Percentiles rank a stretch among this genome's conserved stretches.
These are phyloP conservation scores for Zygosaccharomyces siamensis DNA, from an alignment of 805 yeast genomes.

Conservation along the genomic window DNA sequence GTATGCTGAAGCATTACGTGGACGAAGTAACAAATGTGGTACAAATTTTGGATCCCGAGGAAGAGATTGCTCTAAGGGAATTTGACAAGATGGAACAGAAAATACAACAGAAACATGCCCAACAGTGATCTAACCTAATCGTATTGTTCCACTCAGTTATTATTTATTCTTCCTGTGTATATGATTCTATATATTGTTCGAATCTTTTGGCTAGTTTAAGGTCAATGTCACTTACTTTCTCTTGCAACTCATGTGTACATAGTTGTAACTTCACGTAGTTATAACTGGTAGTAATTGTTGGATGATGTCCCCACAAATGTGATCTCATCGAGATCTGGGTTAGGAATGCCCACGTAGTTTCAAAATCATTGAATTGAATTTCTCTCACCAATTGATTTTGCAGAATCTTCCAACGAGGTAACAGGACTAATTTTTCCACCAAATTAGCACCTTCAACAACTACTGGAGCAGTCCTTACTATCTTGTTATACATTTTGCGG, in stretches of 20 bases:
- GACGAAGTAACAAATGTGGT: conserved; percentile 90
- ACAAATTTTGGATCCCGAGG: conserved; percentile 81
- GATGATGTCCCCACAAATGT: conserved; percentile 63
- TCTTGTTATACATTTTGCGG: conserved; percentile 37
- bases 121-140: background rate
- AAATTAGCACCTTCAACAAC: conserved; percentile 28
- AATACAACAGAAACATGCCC: conserved; percentile 31
- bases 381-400: conserved; percentile 32
- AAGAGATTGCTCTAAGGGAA: conserved; percentile 67
- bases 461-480: conserved; percentile 31
- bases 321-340: conserved; percentile 54
- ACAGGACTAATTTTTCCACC: conserved; percentile 12
- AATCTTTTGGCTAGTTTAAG: conserved; percentile 50
- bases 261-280: conserved; percentile 50
- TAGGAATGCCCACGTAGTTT: conserved; percentile 63
- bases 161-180: conserved; percentile 7
- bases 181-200: conserved; percentile 33
- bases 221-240: conserved; percentile 48
- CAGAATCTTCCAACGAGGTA: conserved; percentile 28
- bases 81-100: conserved; percentile 76
- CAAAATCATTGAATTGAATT: conserved; percentile 46
- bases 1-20: conserved; percentile 95
- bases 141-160: background rate
- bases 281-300: conserved; percentile 60
- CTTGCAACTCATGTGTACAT: conserved; percentile 60